Conservation (phyloP, 2,329 filamentous ascomycete species). For the Fonsecaea erecta region DNA sequence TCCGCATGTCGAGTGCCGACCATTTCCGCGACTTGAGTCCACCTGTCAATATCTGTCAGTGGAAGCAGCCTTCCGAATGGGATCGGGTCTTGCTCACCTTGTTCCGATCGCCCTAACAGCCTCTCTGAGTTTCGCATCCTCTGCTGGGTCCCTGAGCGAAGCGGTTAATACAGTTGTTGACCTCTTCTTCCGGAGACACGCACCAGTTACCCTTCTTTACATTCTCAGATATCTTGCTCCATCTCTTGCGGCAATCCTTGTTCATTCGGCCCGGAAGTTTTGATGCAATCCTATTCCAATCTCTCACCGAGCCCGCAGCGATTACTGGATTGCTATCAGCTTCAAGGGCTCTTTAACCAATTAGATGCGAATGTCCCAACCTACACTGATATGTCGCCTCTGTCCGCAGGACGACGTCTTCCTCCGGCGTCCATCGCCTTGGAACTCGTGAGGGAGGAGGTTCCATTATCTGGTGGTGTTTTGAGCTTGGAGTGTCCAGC, state of each 20-base stretch:
- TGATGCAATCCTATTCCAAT: conserved; percentile 47
- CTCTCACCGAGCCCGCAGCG: conserved; percentile 36
- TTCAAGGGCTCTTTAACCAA: not conserved
- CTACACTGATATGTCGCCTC: conserved; percentile 21
- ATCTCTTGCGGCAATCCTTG: conserved; percentile 53
- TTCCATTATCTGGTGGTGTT: not conserved
- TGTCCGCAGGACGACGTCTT: conserved; percentile 23
- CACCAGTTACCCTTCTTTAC: conserved; percentile 51
- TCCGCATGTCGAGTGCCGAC: conserved; percentile 48
- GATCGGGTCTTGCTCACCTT: not conserved
- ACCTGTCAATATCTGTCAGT: conserved; percentile 39
- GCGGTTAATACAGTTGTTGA: not conserved
- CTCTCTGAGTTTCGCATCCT: conserved; percentile 37
- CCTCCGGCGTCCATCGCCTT: conserved; percentile 26
- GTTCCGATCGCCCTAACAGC: conserved; percentile 13
- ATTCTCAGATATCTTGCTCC: conserved; percentile 47
- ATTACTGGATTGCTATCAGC: conserved; percentile 14
- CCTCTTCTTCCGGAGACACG: conserved; percentile 22
- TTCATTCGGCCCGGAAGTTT: conserved; percentile 49
- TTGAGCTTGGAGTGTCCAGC: not conserved
- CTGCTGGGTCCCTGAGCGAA: conserved; percentile 1
- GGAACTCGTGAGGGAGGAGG: conserved; percentile 14
- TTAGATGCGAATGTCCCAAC: not conserved
- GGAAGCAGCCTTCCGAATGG: not conserved
- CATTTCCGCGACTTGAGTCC: conserved; percentile 49